Conservation (phyloP, 441 rosid species). For the Syzygium malaccense region DNA sequence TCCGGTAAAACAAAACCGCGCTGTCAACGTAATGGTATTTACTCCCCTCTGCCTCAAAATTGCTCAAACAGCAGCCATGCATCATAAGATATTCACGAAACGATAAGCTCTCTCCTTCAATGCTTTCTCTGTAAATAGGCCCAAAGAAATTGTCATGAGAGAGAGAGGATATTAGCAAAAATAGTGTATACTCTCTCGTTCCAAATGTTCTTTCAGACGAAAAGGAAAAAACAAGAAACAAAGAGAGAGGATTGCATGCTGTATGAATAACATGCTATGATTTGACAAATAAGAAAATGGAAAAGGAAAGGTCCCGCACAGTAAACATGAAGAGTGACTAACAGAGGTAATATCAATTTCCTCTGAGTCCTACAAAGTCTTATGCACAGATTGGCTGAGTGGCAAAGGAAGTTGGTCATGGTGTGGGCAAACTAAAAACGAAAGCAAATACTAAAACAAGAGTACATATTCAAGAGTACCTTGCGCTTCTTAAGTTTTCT, state of each 20-base stretch:
- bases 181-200: neutral
- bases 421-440: neutral
- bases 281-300: neutral
- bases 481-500: slow-evolving; percentile 44
- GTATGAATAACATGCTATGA: neutral
- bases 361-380: neutral
- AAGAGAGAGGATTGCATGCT: neutral
- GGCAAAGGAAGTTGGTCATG: neutral
- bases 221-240: neutral
- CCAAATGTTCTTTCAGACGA: neutral
- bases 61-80: neutral
- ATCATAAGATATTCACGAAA: neutral
- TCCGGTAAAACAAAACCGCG: neutral
- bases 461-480: slow-evolving; percentile 17
- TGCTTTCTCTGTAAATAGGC: slow-evolving; percentile 27
- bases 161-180: neutral
- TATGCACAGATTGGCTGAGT: neutral
- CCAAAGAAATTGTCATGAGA: neutral
- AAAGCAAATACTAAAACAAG: neutral
- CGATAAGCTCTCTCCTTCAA: neutral
- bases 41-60: neutral
- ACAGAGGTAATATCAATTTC: neutral
- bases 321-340: neutral
- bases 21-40: neutral
- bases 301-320: neutral